Evolutionary conservation across 495 filamentous ascomycete genomes (phyloP), one percentile per base, ranked within the genome.

Genomic region (Geopyxis carbonaria): DNA sequence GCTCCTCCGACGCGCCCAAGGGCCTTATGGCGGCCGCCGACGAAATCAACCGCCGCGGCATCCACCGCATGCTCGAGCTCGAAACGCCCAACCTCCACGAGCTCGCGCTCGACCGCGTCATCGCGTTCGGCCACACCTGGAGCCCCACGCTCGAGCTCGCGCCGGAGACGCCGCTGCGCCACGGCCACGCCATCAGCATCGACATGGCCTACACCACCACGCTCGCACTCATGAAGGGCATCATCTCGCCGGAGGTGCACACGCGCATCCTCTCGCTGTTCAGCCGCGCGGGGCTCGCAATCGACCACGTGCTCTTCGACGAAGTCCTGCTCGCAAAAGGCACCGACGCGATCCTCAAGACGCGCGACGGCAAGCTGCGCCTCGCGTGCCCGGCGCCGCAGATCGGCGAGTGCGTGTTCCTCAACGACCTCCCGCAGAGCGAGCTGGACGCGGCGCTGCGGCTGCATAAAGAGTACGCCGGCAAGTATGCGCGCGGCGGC

Each of bases 91-190:
- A 75, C 37, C 60, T 76, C 2, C 70, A 76, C 34, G 73, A 76
- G 55, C 69, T 75, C 42, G 68, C 65, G 0, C 59, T 76, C 5
- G 70, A 75, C 47, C 56, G 73, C 31, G 69, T 76, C 10, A 76
- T 76, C 45, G 72, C 72, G n/a, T 76, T 73, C 45, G 73, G 73
- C 5, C 72, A 76, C 47, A 76, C 72, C 1, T 78, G 73, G 73
- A 74, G 69, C 3, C 73, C 73, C 1, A 59, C 74, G 13, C 69
- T 75, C 38, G 73, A 75, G 43, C 62, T 78, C 11, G 60, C 70
- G 9, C 73, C 71, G 0, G 62, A 71, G 31, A 66, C 61, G 0
- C 72, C 72, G 3, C 62, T 76, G 6, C 64, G 73, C 20, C 73
- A 76, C 46, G 73, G 73, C 1, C 72, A 76, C 45, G 72, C 73